Conservation (phyloP, 495 filamentous ascomycete species). For the Daldinia bambusicola region DNA sequence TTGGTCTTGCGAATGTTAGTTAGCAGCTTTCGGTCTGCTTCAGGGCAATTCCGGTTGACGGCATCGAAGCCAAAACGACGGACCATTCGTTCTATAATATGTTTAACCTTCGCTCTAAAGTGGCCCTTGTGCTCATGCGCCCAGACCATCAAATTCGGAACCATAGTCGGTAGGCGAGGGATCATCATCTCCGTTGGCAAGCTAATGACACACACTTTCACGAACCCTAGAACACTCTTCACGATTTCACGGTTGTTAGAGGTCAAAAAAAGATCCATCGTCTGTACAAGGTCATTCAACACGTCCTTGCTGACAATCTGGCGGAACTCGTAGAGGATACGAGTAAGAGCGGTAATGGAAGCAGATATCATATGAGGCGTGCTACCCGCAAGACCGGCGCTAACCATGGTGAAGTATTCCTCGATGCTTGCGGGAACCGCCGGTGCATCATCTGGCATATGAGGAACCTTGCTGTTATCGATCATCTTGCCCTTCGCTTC, state of each 20-base stretch:
- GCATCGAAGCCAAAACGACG: conserved; percentile 84
- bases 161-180: conserved; percentile 74
- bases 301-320: conserved; percentile 63
- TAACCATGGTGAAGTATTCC: conserved; percentile 98
- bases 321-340: conserved; percentile 90
- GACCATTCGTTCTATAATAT: conserved; percentile 93
- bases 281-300: conserved; percentile 82
- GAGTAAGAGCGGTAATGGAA: conserved; percentile 88
- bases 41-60: conserved; percentile 79
- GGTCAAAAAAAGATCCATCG: conserved; percentile 92
- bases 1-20: conserved; percentile 92
- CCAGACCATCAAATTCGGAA: conserved; percentile 94
- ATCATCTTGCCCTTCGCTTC: conserved; percentile 75
- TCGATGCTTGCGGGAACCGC: conserved; percentile 80
- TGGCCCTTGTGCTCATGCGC: conserved; percentile 97
- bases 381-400: conserved; percentile 88
- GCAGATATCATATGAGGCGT: conserved; percentile 97
- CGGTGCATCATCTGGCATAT: conserved; percentile 85
- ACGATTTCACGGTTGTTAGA: conserved; percentile 97
- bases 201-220: conserved; percentile 92
- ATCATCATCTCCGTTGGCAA: conserved; percentile 79
- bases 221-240: conserved; percentile 88
- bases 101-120: conserved; percentile 95
- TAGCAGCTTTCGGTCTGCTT: conserved; percentile 88
- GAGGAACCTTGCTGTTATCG: conserved; percentile 81